Conservation (phyloP, 2,329 filamentous ascomycete genomes). For the Diaporthe humulicola region DNA sequence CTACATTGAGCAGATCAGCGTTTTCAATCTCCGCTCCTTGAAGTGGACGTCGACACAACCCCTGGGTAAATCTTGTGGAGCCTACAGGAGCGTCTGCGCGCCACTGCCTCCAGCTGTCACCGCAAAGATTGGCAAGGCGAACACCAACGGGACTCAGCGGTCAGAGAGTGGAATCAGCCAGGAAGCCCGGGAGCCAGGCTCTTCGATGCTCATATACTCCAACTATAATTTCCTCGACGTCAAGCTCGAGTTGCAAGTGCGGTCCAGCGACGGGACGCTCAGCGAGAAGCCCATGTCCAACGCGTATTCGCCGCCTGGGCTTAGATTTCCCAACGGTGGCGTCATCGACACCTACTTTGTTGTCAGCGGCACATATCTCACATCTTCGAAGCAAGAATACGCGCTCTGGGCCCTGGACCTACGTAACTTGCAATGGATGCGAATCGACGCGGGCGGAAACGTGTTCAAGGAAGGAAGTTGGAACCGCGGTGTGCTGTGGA, state of each 20-base stretch:
- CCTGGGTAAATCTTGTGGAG: constrained; percentile 92
- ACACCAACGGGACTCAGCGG: constrained; percentile 55
- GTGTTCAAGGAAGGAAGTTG: constrained; percentile 98
- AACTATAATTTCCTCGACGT: constrained; percentile 99
- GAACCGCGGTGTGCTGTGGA: constrained; percentile 96
- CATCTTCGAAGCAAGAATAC: constrained; percentile 98
- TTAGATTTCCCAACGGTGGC: constrained; percentile 95
- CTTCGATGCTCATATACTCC: constrained; percentile 95
- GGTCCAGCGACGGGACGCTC: constrained; percentile 85
- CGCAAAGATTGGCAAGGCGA: constrained; percentile 75
- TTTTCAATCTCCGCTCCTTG: constrained; percentile 94
- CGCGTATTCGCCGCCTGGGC: constrained; percentile 87
- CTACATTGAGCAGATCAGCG: constrained; percentile 98
- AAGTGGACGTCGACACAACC: constrained; percentile 95
- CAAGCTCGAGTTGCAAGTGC: constrained; percentile 92
- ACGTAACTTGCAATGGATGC: constrained; percentile 89
- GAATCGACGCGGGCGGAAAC: constrained; percentile 93
- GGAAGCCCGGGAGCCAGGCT: constrained; percentile 69
- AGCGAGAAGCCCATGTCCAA: constrained; percentile 91
- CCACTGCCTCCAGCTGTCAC: constrained; percentile 79
- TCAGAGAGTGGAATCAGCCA: constrained; percentile 63
- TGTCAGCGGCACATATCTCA: constrained; percentile 96
- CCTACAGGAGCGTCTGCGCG: constrained; percentile 94
- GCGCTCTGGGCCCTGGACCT: constrained; percentile 95
- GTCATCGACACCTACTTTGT: constrained; percentile 97